Evolutionary conservation across 495 filamentous ascomycete species (phyloP), one percentile per base, ranked within the genome.

Genomic region (Talaromyces nanjingensis): DNA sequence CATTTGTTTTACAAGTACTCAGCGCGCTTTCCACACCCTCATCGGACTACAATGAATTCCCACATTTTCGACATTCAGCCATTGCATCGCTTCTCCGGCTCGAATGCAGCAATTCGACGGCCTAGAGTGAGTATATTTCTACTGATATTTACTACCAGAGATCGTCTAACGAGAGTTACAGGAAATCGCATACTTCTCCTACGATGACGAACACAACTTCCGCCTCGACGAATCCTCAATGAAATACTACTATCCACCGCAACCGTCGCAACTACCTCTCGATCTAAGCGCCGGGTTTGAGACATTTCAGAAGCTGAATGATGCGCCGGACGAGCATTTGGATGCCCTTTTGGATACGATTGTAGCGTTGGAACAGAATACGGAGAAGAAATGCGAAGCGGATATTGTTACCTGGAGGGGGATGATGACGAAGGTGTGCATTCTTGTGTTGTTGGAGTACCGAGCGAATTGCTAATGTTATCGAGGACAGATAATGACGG

Each of bases 371-470:
- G 94, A 98, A 72, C 78, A 84, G 69, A 79, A 85, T 62, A 85
- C 81, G 6, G 83, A 82, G 9, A 83, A 84, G 68, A 86, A 78
- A 69, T 87, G 87, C 37, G 85, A 90, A 52, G 87, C 88, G 8
- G 88, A 97, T 65, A 71, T 99, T 53, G 83, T 98, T 55, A 97
- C 93, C 0, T 99, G 93, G 93, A 79, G 94, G 68, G 94, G 94
- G 22, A 97, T 99, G 91, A 91, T 99, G 90, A 98, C 94, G 63
- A 99, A 97, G 83, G 91, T 91, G 68, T 45, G 74, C 39, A 18
- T 18, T 33, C 18, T 42, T 31, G n/a, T 63, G 20, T 62, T 63
- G 20, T 62, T 34, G 31, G 22, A 27, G 14, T 22, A 33, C 16
- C 9, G 54, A 31, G 14, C 45, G 9, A 24, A 14, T 63, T 4